A percentile compares a stretch with the other conserved stretches of the same genome.
Conservation (phyloP, 2,329 filamentous ascomycete genomes). For the Calonectria pauciramosa region DNA sequence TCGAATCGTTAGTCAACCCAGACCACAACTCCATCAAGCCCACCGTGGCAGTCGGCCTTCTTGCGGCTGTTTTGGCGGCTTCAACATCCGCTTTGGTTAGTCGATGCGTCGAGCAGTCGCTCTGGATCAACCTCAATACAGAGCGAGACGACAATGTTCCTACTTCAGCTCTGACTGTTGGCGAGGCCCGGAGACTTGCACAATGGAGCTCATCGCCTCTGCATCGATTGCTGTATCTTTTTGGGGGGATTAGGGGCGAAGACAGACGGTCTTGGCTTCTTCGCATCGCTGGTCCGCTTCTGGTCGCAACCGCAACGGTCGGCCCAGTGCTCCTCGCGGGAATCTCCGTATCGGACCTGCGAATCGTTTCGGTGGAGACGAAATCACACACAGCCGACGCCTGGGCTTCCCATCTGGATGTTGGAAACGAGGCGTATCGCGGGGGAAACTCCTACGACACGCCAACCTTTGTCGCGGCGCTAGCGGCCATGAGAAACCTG, state of each 20-base stretch:
- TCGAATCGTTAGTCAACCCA: conserved; percentile 24
- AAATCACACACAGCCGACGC: not conserved
- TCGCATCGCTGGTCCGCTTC: conserved; percentile 13
- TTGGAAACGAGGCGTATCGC: conserved; percentile 3
- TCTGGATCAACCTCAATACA: conserved; percentile 27
- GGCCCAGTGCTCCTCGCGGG: conserved; percentile 31
- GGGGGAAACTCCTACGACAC: conserved; percentile 11
- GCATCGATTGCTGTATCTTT: conserved; percentile 20
- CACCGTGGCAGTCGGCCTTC: conserved; percentile 27
- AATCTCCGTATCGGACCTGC: conserved; percentile 1
- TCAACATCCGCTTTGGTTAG: conserved; percentile 24
- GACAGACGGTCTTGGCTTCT: conserved; percentile 28
- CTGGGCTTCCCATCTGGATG: conserved; percentile 11
- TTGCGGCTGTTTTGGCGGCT: conserved; percentile 21
- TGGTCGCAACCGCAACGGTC: conserved; percentile 24
- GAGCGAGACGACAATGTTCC: not conserved
- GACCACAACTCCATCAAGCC: conserved; percentile 15
- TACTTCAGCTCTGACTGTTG: conserved; percentile 1
- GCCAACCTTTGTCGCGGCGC: not conserved
- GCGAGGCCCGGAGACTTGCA: conserved; percentile 22
- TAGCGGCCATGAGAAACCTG: conserved; percentile 16
- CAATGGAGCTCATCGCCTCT: conserved; percentile 30
- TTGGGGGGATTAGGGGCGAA: conserved; percentile 7
- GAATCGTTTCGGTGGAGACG: not conserved
- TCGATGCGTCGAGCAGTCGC: conserved; percentile 32